These are phyloP conservation scores for Phyllostachys edulis DNA, from an alignment of 176 grass and related monocot genomes.

Conservation along the genomic window DNA sequence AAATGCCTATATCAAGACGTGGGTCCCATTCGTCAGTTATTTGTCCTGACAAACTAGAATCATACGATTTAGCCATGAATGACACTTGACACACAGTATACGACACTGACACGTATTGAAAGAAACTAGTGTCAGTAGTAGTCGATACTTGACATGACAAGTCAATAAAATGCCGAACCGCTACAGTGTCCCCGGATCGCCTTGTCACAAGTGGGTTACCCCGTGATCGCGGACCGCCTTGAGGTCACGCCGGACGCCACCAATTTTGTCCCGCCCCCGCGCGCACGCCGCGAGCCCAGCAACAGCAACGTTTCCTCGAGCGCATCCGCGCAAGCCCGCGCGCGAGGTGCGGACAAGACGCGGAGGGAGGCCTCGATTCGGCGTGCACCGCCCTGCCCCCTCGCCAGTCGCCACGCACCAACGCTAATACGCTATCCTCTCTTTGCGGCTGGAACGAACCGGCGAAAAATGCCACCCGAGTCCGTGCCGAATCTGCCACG, in stretches of 20 bases:
- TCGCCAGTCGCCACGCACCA: neutral
- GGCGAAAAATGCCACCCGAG: no score
- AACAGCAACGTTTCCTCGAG: neutral
- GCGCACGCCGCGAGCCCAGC: neutral
- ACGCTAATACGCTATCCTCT: neutral
- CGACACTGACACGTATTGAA: neutral
- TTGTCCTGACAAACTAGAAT: no score
- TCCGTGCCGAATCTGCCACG: no score
- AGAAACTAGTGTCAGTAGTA: neutral
- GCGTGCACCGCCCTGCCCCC: slow-evolving; percentile 11
- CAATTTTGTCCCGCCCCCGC: neutral
- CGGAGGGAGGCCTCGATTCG: neutral
- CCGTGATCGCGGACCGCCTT: neutral
- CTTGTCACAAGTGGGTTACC: no score
- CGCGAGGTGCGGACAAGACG: neutral
- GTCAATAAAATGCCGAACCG: neutral
- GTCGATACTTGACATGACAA: neutral
- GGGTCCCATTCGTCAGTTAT: no score
- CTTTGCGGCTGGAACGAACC: no score
- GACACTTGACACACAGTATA: no score
- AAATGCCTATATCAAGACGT: no score
- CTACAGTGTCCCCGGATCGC: neutral
- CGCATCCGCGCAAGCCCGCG: neutral
- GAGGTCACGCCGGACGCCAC: slow-evolving; percentile 39
- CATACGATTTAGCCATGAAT: no score